Conservation (phyloP, 176 grass and related monocot genomes). For the Aegilops bicornis region DNA sequence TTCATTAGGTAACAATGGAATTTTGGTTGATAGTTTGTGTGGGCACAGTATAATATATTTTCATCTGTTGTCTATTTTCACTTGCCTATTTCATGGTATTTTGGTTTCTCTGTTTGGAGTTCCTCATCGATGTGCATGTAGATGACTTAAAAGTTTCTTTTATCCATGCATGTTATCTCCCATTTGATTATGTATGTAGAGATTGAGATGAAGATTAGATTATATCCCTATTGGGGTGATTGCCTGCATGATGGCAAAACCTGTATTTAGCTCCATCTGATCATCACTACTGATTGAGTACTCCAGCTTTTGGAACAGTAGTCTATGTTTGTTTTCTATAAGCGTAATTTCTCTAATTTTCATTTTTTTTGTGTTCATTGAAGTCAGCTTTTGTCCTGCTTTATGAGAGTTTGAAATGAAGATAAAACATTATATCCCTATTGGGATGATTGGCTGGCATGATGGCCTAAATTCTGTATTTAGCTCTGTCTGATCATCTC, state of each 20-base stretch:
- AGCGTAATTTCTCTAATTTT: neutral
- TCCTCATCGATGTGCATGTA: neutral
- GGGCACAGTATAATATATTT: no score
- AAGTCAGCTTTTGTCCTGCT: neutral
- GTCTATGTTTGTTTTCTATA: no score
- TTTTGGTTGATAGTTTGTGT: no score
- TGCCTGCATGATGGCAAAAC: neutral
- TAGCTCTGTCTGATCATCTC: slow-evolving; percentile 5
- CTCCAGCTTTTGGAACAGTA: no score
- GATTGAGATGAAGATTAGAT: neutral
- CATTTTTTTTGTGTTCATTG: neutral
- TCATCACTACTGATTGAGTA: neutral
- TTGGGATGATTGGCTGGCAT: neutral
- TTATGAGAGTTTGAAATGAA: neutral
- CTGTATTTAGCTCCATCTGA: neutral
- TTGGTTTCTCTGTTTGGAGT: no score
- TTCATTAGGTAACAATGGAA: no score
- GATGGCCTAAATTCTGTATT: neutral
- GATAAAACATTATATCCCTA: neutral
- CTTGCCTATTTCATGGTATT: no score
- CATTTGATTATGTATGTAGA: neutral
- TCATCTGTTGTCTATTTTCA: no score
- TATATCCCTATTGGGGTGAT: neutral
- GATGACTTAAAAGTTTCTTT: neutral
- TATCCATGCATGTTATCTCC: no score